Evolutionary conservation across 805 yeast species (phyloP).

Genomic region (Saturnispora zaruensis): DNA sequence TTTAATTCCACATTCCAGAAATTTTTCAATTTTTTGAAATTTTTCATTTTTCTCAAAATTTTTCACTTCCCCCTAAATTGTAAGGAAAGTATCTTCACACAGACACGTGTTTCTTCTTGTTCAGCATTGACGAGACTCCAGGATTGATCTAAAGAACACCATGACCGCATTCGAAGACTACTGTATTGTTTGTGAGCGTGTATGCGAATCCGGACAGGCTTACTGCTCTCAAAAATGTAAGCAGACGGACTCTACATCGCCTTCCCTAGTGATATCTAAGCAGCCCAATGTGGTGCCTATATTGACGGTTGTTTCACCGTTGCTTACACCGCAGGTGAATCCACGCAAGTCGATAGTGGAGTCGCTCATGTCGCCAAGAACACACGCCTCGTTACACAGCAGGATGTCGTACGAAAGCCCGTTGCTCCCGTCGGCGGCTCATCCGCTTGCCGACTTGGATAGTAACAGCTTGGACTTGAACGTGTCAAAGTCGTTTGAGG

Average conservation of each 20-base stretch:
- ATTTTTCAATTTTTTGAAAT: not conserved
- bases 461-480: conserved; percentile 26
- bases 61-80: not conserved
- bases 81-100: not conserved
- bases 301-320: conserved; percentile 23
- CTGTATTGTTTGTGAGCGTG: conserved; percentile 30
- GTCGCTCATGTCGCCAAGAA: conserved; percentile 20
- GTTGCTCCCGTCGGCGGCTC: conserved; percentile 18
- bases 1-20: conserved; percentile 5
- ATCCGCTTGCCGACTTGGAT: conserved; percentile 21
- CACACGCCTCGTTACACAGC: conserved; percentile 9
- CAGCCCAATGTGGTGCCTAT: conserved; percentile 7
- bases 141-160: not conserved
- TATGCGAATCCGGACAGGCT: conserved; percentile 25
- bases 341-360: conserved; percentile 11
- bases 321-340: conserved; percentile 24
- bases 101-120: not conserved
- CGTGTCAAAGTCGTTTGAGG: conserved; percentile 3
- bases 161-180: conserved; percentile 35
- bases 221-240: conserved; percentile 29
- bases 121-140: not conserved
- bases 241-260: conserved; percentile 21
- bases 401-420: conserved; percentile 28
- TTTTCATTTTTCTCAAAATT: not conserved
- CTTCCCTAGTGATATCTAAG: conserved; percentile 18